phyloP scores from a whole-genome alignment of 2,329 filamentous ascomycete species.

The Colletotrichum tamarilloi region DNA sequence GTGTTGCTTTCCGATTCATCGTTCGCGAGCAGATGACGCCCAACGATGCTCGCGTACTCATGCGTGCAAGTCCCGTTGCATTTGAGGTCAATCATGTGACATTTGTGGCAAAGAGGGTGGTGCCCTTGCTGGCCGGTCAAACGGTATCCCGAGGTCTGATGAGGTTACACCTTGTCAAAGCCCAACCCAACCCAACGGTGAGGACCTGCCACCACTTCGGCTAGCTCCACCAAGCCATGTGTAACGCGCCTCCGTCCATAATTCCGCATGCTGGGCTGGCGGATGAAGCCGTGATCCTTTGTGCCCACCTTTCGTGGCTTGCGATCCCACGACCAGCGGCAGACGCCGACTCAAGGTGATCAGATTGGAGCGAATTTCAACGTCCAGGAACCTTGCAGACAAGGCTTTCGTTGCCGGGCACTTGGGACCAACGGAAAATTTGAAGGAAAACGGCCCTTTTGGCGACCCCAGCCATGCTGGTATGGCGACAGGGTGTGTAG shows the following conservation, averaged over 20 bases:
- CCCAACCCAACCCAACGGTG: conserved; percentile 32
- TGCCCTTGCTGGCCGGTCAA: background rate
- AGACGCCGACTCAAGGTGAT: background rate
- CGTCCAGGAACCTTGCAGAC: conserved; percentile 5
- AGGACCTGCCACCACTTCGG: conserved; percentile 6
- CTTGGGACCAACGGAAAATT: conserved; percentile 27
- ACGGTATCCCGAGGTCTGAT: conserved; percentile 9
- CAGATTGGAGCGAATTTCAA: conserved; percentile 6
- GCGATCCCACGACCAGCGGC: background rate
- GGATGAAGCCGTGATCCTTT: conserved; percentile 31
- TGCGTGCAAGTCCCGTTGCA: background rate
- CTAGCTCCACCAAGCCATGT: conserved; percentile 20
- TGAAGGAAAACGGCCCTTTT: conserved; percentile 22
- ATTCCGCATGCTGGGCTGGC: conserved; percentile 28
- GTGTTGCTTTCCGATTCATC: background rate
- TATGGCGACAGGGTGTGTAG: conserved; percentile 8
- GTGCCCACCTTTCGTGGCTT: conserved; percentile 19
- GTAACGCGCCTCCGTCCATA: conserved; percentile 1
- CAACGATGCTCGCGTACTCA: background rate
- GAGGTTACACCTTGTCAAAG: conserved; percentile 29
- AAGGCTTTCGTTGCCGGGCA: conserved; percentile 17
- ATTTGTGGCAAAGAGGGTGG: background rate
- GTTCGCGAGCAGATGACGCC: background rate
- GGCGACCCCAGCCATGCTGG: conserved; percentile 16
- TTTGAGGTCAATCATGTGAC: conserved; percentile 20